phyloP scores from a whole-genome alignment of 2,329 filamentous ascomycete species.

The Chrysoporthe cubensis region DNA sequence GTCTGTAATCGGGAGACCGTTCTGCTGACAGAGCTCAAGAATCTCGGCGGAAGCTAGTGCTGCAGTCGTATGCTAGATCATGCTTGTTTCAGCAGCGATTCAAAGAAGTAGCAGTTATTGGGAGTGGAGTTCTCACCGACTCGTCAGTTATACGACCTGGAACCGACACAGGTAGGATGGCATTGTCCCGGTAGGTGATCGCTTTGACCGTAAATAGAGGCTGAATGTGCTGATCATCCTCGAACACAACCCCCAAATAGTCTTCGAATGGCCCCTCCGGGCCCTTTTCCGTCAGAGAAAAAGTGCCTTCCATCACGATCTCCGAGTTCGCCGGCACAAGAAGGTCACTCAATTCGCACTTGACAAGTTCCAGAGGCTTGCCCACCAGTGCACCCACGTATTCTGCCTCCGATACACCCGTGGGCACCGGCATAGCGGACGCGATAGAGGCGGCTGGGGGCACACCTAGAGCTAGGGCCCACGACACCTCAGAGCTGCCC shows the following conservation, averaged over 20 bases:
- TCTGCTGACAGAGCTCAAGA: constrained; percentile 39
- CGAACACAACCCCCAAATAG: neutral
- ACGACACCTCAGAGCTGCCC: constrained; percentile 49
- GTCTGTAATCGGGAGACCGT: constrained; percentile 48
- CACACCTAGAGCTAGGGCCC: constrained; percentile 51
- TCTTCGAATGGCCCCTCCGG: constrained; percentile 56
- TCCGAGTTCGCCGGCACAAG: constrained; percentile 53
- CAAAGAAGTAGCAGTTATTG: no score
- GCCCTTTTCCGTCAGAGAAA: constrained; percentile 47
- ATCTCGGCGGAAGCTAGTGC: constrained; percentile 49
- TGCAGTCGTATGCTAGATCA: constrained; percentile 2
- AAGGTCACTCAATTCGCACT: constrained; percentile 55
- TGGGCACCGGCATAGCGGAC: constrained; percentile 52
- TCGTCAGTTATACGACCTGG: constrained; percentile 51
- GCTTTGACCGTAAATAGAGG: constrained; percentile 48
- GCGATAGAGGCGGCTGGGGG: constrained; percentile 55
- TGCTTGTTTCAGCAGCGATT: no score
- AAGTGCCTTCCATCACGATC: constrained; percentile 54
- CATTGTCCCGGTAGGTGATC: constrained; percentile 52
- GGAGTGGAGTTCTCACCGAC: constrained; percentile 33
- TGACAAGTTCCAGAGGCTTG: constrained; percentile 49
- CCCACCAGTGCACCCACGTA: constrained; percentile 54
- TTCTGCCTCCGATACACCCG: constrained; percentile 50
- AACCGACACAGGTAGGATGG: constrained; percentile 53
- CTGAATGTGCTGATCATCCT: constrained; percentile 30